phyloP scores from a whole-genome alignment of 306 rosid genomes.

The Herpetospermum pedunculosum region DNA sequence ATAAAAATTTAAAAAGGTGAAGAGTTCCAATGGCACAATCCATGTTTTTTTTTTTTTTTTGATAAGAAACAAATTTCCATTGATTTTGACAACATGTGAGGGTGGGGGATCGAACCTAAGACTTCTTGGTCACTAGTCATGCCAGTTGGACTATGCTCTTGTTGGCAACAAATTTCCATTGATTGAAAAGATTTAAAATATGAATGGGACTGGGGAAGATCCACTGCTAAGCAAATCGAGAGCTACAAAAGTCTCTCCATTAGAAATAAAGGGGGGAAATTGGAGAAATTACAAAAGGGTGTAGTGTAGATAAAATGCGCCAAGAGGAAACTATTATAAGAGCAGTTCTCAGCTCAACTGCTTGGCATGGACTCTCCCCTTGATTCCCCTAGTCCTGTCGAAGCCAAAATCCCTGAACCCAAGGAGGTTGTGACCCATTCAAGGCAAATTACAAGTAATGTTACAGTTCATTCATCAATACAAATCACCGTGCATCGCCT shows the following conservation, averaged over 20 bases:
- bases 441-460: no score
- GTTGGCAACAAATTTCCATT: neutral
- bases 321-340: neutral
- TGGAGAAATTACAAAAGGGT: neutral
- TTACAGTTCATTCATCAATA: no score
- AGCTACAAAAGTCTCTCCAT: conserved; percentile 1
- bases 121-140: no score
- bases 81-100: no score
- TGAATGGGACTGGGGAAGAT: neutral
- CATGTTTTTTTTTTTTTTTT: neutral
- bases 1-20: neutral
- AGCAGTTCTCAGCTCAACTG: neutral
- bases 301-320: neutral
- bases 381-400: no score
- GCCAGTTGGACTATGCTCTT: no score
- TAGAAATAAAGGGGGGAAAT: neutral
- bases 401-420: no score
- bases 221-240: neutral
- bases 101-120: no score
- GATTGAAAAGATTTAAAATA: neutral
- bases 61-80: neutral
- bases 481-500: no score
- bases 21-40: neutral
- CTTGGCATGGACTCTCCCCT: neutral
- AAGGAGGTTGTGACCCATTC: no score